Base-by-base conservation (phyloP, 148 eudicot genomes). In the Polygonum aviculare region DNA sequence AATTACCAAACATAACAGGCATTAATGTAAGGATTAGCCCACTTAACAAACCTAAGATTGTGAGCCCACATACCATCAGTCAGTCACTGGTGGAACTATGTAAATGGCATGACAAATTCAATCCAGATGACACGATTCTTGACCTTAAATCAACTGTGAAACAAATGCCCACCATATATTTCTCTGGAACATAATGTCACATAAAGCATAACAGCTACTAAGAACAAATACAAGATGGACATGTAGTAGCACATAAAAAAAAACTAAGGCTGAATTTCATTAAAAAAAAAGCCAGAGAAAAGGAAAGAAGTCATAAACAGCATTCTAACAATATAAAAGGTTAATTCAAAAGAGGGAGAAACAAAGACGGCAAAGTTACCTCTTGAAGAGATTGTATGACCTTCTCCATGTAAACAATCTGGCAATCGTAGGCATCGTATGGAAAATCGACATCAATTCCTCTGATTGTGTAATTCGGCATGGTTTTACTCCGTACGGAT, bases 361-460 rank as follows among this genome's bases (percentile, higher is more conserved):
- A 38, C 19, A 19, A 5, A 49, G 5, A 33, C n/a, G 3, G 4
- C 3, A 48, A 72, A 55, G 52, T 45, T 86, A 95, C 99, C 57
- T 86, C 80, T 85, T 92, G 99, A 10, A 95, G 96, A 60, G 99
- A 86, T 82, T 95, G 90, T 49, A 95, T 95, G 50, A 95, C 99
- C 89, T 92, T 95, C 63, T 89, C 90, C 99, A 95, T 95, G 86
- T 95, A 95, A 26, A 78, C 86, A 48, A 95, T 85, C 93, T 95
- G 99, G 80, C 92, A 90, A 79, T 95, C 96, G 82, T 95, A 95
- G 0, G 99, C 99, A 74, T 90, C 87, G 85, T 74, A 95, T 0
- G 99, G 99, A 71, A 95, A 95, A 81, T 95, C 99, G 2, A 95
- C 96, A 45, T 84, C 76, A 73, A 95, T 83, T 59, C 99, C 99